These are phyloP conservation scores for Leccinum variabile DNA, from an alignment of 1,284 basidiomycete species.

Conservation along the genomic window DNA sequence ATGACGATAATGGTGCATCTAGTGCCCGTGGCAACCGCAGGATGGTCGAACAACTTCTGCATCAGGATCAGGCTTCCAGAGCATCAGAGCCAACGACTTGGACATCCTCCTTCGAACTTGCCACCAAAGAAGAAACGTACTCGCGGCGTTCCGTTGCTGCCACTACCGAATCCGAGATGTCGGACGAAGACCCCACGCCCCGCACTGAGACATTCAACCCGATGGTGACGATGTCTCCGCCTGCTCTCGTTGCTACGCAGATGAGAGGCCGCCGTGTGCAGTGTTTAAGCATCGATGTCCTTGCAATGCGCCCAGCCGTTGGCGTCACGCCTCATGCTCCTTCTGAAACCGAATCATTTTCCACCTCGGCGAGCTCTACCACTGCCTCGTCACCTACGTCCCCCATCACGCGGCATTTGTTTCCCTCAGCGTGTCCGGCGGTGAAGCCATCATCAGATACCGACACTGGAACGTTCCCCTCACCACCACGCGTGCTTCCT, in stretches of 20 bases:
- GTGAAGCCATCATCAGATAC: background rate
- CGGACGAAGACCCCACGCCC: conserved; percentile 31
- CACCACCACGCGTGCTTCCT: conserved; percentile 1
- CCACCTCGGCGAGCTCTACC: conserved; percentile 12
- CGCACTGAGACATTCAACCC: conserved; percentile 21
- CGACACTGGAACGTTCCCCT: conserved; percentile 1
- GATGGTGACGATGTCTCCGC: background rate
- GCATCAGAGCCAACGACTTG: background rate
- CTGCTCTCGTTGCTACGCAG: background rate
- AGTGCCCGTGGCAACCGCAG: conserved; percentile 3
- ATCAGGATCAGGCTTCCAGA: background rate
- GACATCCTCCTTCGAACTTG: conserved; percentile 5
- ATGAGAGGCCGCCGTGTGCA: conserved; percentile 9
- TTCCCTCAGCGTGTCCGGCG: conserved; percentile 14
- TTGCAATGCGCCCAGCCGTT: conserved; percentile 23
- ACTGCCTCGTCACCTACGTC: conserved; percentile 15
- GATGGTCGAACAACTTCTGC: conserved; percentile 1
- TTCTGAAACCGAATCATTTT: conserved; percentile 26
- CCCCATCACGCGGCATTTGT: conserved; percentile 7
- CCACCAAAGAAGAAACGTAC: background rate
- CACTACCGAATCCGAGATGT: conserved; percentile 6
- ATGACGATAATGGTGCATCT: conserved; percentile 7
- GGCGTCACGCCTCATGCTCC: conserved; percentile 27
- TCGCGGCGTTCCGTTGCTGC: conserved; percentile 9
- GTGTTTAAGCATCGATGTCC: conserved; percentile 2